These are phyloP conservation scores for Leptographium flavum DNA, from an alignment of 2,329 filamentous ascomycete species.

Conservation along the genomic window DNA sequence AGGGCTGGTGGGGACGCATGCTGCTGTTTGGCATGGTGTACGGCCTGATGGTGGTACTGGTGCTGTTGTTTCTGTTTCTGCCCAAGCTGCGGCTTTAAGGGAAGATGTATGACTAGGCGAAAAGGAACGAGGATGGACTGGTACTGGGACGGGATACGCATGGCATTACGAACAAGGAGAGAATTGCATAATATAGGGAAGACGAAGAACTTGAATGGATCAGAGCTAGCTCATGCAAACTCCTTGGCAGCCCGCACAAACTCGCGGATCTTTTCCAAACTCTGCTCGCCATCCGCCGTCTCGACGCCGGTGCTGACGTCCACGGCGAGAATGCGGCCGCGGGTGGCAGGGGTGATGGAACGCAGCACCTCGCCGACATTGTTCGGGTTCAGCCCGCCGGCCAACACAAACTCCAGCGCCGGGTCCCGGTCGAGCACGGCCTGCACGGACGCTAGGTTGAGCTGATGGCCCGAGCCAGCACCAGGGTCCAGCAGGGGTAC, in stretches of 20 bases:
- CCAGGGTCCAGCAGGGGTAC: constrained; percentile 80
- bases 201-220: no score
- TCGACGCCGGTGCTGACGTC: constrained; percentile 95
- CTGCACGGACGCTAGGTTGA: constrained; percentile 60
- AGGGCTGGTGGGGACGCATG: constrained; percentile 74
- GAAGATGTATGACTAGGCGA: not conserved
- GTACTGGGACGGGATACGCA: no score
- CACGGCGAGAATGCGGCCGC: constrained; percentile 47
- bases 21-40: constrained; percentile 75
- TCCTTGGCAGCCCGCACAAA: constrained; percentile 66
- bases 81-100: constrained; percentile 74
- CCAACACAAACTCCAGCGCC: constrained; percentile 64
- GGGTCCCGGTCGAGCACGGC: constrained; percentile 50
- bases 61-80: constrained; percentile 70
- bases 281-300: constrained; percentile 71
- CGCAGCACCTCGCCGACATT: constrained; percentile 60
- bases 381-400: constrained; percentile 67
- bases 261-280: constrained; percentile 60
- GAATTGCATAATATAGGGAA: not conserved
- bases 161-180: not conserved
- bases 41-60: constrained; percentile 61
- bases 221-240: no score
- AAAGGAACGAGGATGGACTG: not conserved
- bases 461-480: constrained; percentile 63
- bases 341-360: constrained; percentile 41